Conservation (phyloP, 78 protist species). For the Dictyostelium citrinum region DNA sequence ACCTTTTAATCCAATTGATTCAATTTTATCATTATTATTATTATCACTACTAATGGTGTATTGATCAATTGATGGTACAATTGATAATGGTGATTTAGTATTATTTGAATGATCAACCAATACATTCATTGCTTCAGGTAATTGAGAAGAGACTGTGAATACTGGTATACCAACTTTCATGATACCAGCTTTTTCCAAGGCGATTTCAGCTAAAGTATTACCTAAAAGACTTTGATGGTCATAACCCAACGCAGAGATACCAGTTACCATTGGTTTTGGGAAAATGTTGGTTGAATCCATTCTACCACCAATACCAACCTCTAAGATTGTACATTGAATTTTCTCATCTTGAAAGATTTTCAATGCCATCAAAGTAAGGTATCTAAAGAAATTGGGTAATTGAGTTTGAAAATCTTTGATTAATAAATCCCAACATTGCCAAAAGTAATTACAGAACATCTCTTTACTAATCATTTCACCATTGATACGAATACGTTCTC, state of each 20-base stretch:
- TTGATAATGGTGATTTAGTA: background rate
- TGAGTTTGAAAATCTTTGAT: background rate
- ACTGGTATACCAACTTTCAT: conserved; percentile 68
- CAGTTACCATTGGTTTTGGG: conserved; percentile 82
- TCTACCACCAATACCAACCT: conserved; percentile 92
- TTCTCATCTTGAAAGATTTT: conserved; percentile 53
- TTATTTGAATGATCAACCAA: background rate
- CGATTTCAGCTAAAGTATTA: conserved; percentile 84
- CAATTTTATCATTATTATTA: background rate
- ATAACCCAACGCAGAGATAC: conserved; percentile 79
- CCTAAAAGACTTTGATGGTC: conserved; percentile 90
- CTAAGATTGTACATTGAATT: conserved; percentile 86
- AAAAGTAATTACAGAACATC: conserved; percentile 77
- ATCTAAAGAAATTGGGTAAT: conserved; percentile 76
- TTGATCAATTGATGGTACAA: background rate
- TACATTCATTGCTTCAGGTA: conserved; percentile 71
- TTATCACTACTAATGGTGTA: background rate
- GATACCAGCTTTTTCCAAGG: conserved; percentile 91
- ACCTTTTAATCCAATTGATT: conserved; percentile 75
- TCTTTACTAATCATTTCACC: conserved; percentile 82
- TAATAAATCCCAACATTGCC: conserved; percentile 65
- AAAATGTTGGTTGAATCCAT: conserved; percentile 87
- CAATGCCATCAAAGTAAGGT: conserved; percentile 81
- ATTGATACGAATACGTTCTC: conserved; percentile 90
- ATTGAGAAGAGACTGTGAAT: conserved; percentile 57